Evolutionary conservation across 257 asterid genomes (phyloP).

Genomic region (Galeopsis tetrahit): DNA sequence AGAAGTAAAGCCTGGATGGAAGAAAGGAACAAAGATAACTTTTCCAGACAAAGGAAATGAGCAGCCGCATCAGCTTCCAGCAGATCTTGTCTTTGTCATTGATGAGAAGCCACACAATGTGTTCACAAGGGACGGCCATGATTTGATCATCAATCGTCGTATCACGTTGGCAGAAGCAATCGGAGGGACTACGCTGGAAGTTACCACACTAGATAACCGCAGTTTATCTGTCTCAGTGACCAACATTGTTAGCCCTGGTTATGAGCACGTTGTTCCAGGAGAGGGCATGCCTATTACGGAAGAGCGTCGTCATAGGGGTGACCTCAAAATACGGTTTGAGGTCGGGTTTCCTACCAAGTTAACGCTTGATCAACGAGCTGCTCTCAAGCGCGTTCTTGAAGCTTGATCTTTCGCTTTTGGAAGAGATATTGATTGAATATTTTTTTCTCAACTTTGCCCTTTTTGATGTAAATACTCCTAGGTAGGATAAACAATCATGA

Average conservation of each 20-base stretch:
- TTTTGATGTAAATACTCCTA: no score
- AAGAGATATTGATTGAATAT: no score
- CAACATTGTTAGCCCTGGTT: constrained; percentile 48
- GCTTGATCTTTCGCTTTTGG: constrained; percentile 31
- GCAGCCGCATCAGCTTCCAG: constrained; percentile 76
- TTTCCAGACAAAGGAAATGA: constrained; percentile 92
- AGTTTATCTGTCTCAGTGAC: constrained; percentile 53
- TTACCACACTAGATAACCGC: constrained; percentile 62
- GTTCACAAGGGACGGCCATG: constrained; percentile 77
- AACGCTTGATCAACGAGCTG: constrained; percentile 65
- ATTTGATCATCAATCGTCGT: constrained; percentile 45
- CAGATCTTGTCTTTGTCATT: constrained; percentile 81
- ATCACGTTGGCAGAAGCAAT: constrained; percentile 68
- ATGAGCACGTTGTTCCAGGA: constrained; percentile 58
- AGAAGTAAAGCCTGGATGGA: constrained; percentile 94
- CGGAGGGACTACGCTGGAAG: constrained; percentile 57
- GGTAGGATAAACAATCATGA: no score
- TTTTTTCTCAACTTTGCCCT: no score
- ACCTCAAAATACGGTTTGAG: constrained; percentile 66
- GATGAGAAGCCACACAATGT: constrained; percentile 79
- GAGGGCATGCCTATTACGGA: constrained; percentile 89
- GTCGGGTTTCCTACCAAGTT: constrained; percentile 69
- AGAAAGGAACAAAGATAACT: constrained; percentile 83
- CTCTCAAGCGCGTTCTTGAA: constrained; percentile 56
- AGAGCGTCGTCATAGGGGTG: constrained; percentile 63